Conservation (phyloP, 1,139 yeast species). For the Debaryomyces sp. region DNA sequence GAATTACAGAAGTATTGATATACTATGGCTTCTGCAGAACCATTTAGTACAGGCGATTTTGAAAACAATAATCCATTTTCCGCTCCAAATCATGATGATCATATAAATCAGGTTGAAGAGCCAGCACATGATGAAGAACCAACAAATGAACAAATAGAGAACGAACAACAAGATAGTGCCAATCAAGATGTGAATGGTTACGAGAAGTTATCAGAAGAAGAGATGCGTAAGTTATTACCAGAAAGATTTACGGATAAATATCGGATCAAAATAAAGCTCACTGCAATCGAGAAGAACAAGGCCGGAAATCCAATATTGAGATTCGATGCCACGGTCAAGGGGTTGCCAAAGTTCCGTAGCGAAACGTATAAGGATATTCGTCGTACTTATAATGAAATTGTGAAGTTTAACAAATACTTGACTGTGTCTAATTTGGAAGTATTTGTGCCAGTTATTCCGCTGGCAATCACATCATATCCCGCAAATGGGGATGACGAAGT, state of each 20-base stretch:
- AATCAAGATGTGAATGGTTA: slow-evolving; percentile 5
- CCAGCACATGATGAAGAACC: slow-evolving; percentile 8
- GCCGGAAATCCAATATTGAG: slow-evolving; percentile 48
- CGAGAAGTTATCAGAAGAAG: slow-evolving; percentile 35
- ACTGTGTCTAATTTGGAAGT: slow-evolving; percentile 86
- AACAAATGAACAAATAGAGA: slow-evolving; percentile 4
- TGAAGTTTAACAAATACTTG: slow-evolving; percentile 74
- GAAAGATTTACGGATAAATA: slow-evolving; percentile 48
- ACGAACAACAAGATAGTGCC: slow-evolving; percentile 8
- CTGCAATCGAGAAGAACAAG: slow-evolving; percentile 42
- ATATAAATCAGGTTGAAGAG: slow-evolving; percentile 5
- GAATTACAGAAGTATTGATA: neutral
- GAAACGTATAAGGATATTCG: slow-evolving; percentile 71
- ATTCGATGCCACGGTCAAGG: slow-evolving; percentile 44
- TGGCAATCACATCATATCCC: slow-evolving; percentile 74
- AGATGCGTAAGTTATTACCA: slow-evolving; percentile 50
- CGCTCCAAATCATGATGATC: slow-evolving; percentile 13
- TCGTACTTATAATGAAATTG: slow-evolving; percentile 78
- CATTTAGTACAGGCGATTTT: slow-evolving; percentile 68
- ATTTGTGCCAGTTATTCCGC: slow-evolving; percentile 88
- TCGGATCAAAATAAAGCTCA: slow-evolving; percentile 30
- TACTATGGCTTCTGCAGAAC: slow-evolving; percentile 55
- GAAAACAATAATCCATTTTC: slow-evolving; percentile 67
- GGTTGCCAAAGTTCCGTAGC: slow-evolving; percentile 78
- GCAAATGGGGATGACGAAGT: slow-evolving; percentile 82